Percentiles rank a stretch among this genome's conserved stretches.
phyloP scores from a whole-genome alignment of 345 rosid genomes.

The Citrus cavaleriei region DNA sequence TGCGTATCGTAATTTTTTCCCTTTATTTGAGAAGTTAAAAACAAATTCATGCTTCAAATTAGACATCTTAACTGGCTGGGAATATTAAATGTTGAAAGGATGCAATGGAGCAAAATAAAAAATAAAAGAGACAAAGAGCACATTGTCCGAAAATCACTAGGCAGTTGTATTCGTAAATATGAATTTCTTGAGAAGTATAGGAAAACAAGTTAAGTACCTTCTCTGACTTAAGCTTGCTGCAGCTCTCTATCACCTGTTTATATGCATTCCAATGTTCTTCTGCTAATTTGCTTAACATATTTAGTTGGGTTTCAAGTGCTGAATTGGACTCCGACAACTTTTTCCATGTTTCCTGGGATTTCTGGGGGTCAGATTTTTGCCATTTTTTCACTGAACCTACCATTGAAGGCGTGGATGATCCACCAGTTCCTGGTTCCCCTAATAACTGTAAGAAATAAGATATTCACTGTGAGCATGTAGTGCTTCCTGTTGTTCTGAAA shows the following conservation, averaged over 20 bases:
- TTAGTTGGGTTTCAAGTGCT: constrained; percentile 65
- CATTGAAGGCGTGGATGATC: constrained; percentile 98
- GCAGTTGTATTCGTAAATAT: neutral
- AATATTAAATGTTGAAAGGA: neutral
- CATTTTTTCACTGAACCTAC: constrained; percentile 96
- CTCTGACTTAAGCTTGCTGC: constrained; percentile 60
- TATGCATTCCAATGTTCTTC: constrained; percentile 69
- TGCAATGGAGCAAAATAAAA: neutral
- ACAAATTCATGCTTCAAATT: neutral
- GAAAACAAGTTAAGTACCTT: constrained; percentile 46
- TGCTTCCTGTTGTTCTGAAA: constrained; percentile 4
- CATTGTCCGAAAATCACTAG: neutral
- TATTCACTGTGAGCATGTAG: constrained; percentile 8
- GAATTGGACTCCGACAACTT: constrained; percentile 74
- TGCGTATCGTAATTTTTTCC: neutral
- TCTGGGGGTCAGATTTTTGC: constrained; percentile 85
- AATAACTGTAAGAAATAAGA: constrained; percentile 50
- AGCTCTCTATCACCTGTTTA: constrained; percentile 49
- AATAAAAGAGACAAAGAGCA: neutral
- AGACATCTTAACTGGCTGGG: neutral
- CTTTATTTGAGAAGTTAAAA: neutral
- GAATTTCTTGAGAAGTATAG: neutral
- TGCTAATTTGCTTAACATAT: constrained; percentile 63
- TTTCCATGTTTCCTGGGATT: constrained; percentile 72
- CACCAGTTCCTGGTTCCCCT: constrained; percentile 97